Evolutionary conservation across 768 basidiomycete species (phyloP).

Genomic region (Lepiota brunneoincarnata): DNA sequence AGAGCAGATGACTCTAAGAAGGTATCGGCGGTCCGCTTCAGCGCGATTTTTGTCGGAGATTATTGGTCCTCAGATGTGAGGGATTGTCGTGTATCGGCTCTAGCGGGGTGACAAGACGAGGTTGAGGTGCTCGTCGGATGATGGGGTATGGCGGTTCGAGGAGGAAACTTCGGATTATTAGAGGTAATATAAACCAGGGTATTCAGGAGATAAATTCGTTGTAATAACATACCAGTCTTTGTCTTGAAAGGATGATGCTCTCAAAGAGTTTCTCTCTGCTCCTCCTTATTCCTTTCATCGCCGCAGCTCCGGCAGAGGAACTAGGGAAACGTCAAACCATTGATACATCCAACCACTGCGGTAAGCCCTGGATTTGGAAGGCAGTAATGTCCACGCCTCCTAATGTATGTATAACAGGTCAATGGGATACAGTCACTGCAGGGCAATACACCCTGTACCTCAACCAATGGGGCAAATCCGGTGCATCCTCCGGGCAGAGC

Average conservation of each 20-base stretch:
- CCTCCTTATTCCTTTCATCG: conserved; percentile 26
- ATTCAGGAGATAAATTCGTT: not conserved
- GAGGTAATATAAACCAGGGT: not conserved
- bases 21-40: not conserved
- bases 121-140: not conserved
- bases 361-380: conserved; percentile 16
- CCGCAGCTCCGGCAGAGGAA: conserved; percentile 27
- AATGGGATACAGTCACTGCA: conserved; percentile 48
- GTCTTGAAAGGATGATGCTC: conserved; percentile 14
- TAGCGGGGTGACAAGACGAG: not conserved
- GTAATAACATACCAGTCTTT: too few species aligned
- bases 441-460: conserved; percentile 47
- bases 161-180: conserved; percentile 9
- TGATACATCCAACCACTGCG: conserved; percentile 38
- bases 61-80: not conserved
- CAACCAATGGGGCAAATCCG: conserved; percentile 43
- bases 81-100: not conserved
- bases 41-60: not conserved
- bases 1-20: not conserved
- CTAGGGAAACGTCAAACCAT: conserved; percentile 26
- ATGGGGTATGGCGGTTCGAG: not conserved
- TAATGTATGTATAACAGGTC: conserved; percentile 27
- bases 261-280: conserved; percentile 24
- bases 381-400: not conserved
- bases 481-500: conserved; percentile 46